phyloP scores from a whole-genome alignment of 208 protist species.

The Jaenimonas drosophilae region DNA sequence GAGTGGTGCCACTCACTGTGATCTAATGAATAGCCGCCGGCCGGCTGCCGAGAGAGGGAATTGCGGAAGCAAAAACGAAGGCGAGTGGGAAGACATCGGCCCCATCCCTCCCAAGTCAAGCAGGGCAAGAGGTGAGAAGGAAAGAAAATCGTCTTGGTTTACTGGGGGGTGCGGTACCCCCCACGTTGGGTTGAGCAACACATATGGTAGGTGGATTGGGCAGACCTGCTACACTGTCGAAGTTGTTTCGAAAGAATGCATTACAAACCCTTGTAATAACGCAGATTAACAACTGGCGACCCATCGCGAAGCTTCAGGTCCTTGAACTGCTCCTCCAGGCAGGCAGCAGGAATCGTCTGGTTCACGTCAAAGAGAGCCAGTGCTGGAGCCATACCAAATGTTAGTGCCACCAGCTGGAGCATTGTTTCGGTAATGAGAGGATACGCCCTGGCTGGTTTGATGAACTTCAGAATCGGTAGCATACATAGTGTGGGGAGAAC shows the following conservation, averaged over 20 bases:
- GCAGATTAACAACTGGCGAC: slow-evolving; percentile 42
- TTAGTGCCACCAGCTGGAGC: slow-evolving; percentile 62
- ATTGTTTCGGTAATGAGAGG: slow-evolving; percentile 30
- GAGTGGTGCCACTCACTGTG: no score
- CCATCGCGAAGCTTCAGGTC: slow-evolving; percentile 52
- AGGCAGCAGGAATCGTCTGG: slow-evolving; percentile 32
- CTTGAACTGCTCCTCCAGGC: slow-evolving; percentile 55
- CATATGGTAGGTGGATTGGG: no score
- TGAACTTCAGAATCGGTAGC: slow-evolving; percentile 36
- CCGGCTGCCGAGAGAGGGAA: no score
- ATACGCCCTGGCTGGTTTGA: slow-evolving; percentile 13
- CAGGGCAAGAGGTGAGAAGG: no score
- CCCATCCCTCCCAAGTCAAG: no score
- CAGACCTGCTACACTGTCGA: no score
- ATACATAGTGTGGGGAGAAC: slow-evolving; percentile 83
- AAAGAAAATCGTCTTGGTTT: no score
- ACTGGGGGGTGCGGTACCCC: no score
- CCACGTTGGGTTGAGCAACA: no score
- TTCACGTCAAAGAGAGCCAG: slow-evolving; percentile 53
- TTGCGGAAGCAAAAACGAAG: no score
- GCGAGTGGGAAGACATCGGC: no score
- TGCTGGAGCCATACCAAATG: slow-evolving; percentile 57
- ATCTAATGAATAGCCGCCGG: no score
- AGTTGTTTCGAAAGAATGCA: neutral
- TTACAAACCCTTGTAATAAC: slow-evolving; percentile 85